Evolutionary conservation across 1,284 basidiomycete genomes (phyloP).

Genomic region (Trametes polyzona): DNA sequence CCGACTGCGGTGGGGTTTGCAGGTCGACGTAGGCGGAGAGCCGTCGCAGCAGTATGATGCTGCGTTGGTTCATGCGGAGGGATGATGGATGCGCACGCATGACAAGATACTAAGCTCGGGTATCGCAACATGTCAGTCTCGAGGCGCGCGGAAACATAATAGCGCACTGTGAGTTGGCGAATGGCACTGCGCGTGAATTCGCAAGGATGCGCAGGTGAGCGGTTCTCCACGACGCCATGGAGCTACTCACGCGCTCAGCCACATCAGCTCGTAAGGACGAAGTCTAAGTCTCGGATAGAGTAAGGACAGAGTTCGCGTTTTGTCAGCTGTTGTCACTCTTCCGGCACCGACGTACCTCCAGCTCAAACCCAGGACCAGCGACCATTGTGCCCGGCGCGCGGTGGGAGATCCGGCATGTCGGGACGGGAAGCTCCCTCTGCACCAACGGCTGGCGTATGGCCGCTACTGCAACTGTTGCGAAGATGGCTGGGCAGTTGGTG

Average conservation of each 20-base stretch:
- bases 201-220: too few species aligned
- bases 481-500: conserved; percentile 1
- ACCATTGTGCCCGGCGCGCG: background rate
- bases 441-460: background rate
- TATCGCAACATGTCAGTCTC: too few species aligned
- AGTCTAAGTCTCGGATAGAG: too few species aligned
- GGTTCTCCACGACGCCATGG: too few species aligned
- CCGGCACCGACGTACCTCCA: background rate
- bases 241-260: background rate
- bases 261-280: background rate
- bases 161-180: too few species aligned
- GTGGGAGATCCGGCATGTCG: background rate
- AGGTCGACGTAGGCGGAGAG: background rate
- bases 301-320: conserved; percentile 6
- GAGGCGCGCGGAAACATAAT: too few species aligned
- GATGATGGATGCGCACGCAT: too few species aligned
- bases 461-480: background rate
- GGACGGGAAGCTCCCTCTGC: background rate
- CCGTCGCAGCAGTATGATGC: background rate
- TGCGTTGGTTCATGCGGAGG: too few species aligned
- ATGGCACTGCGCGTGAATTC: too few species aligned
- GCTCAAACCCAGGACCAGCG: background rate
- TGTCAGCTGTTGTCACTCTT: conserved; percentile 1
- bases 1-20: background rate
- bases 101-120: too few species aligned